Base-by-base conservation (phyloP, 345 rosid genomes). In the Populus pruinosa region DNA sequence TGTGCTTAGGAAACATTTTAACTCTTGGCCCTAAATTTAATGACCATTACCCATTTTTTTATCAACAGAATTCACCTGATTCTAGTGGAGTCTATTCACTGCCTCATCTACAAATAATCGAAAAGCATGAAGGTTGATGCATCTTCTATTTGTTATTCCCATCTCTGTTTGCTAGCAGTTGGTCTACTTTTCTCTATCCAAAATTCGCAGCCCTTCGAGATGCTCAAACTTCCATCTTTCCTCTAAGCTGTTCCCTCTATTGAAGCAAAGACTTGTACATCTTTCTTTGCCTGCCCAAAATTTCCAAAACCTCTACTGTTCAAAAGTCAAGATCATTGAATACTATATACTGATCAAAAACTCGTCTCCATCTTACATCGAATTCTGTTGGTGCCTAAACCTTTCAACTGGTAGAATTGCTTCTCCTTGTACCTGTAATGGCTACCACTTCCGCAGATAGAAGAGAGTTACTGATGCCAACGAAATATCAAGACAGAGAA, bases 391-490 rank as follows among this genome's bases (percentile, higher is more conserved):
- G 5, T 10, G 29, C 64, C 64, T 59, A 11, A 70, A 59, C 33
- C 20, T 72, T 33, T 50, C 59, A 50, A 7, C 74, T 73, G 63
- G 13, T 35, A 62, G 76, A 43, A 27, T 68, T 76, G 29, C 71
- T 39, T 53, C 12, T 73, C 43, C 70, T 1, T 25, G 4, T 23
- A 23, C 64, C 41, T 27, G 8, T 8, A 65, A 86, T 83, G 87
- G 79, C 84, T 41, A 14, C 25, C 20, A 67, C 55, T 73, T 25
- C 88, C 29, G 67, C 72, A 77, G 80, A 56, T 63, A 74, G 8
- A n/a, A 25, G 47, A 50, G 86, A 73, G 67, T n/a, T 66, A 12
- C 1, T 47, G 47, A 59, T 55, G 67, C 69, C 73, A 38, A 79
- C 55, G 73, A 78, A 49, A 41, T 35, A 56, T 66, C 85, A 74